These are phyloP conservation scores for Rhodotorula sp. DNA, from an alignment of 1,284 basidiomycete species.

Conservation along the genomic window DNA sequence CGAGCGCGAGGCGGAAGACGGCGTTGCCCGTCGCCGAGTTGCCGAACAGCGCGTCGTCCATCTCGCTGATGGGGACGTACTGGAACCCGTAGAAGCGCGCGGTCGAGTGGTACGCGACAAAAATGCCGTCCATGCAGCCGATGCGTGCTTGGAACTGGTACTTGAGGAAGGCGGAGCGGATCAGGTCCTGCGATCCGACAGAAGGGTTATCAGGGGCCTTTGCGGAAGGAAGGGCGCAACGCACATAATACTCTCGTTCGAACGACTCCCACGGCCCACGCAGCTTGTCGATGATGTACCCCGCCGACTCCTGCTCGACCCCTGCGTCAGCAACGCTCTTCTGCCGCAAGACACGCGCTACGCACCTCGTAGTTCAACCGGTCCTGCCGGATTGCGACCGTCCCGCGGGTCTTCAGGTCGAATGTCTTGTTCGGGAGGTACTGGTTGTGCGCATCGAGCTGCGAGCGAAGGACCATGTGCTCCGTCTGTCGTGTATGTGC, in stretches of 20 bases:
- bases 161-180: slow-evolving; percentile 91
- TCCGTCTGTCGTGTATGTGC: slow-evolving; percentile 58
- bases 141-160: slow-evolving; percentile 97
- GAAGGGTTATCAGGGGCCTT: background rate
- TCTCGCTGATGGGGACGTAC: slow-evolving; percentile 82
- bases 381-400: slow-evolving; percentile 80
- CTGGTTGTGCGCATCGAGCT: slow-evolving; percentile 82
- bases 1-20: slow-evolving; percentile 75
- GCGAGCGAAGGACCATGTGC: slow-evolving; percentile 87
- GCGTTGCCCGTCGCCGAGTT: slow-evolving; percentile 63
- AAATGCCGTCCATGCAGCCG: slow-evolving; percentile 94
- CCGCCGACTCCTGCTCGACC: slow-evolving; percentile 62
- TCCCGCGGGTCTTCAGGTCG: slow-evolving; percentile 93
- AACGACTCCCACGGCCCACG: slow-evolving; percentile 68
- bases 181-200: slow-evolving; percentile 63
- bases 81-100: slow-evolving; percentile 89
- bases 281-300: slow-evolving; percentile 67
- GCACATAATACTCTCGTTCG: slow-evolving; percentile 76
- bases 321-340: background rate
- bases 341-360: background rate
- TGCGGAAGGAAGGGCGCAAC: background rate
- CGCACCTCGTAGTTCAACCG: slow-evolving; percentile 69
- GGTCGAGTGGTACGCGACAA: slow-evolving; percentile 94
- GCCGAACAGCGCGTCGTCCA: slow-evolving; percentile 82
- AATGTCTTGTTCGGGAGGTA: slow-evolving; percentile 87